Evolutionary conservation across 352 stramenopile genomes (phyloP).

Genomic region (Plasmopara viticola): DNA sequence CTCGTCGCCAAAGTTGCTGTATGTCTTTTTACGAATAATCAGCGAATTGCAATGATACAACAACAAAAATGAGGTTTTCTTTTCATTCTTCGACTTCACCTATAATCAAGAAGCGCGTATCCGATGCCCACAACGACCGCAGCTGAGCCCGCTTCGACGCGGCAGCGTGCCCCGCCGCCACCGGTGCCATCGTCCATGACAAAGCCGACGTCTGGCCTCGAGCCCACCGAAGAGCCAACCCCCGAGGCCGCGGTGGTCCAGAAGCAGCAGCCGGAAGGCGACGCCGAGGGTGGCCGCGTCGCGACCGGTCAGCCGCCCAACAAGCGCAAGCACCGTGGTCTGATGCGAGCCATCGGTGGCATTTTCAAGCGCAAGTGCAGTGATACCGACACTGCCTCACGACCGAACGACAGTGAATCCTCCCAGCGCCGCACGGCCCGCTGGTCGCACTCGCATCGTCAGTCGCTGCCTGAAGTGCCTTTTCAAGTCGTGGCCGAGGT

Average conservation of each 20-base stretch:
- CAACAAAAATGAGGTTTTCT: not conserved
- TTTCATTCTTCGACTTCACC: not conserved
- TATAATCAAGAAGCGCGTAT: not conserved
- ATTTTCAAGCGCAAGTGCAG: slow-evolving; percentile 42
- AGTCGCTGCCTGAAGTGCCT: slow-evolving; percentile 19
- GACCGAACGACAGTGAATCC: slow-evolving; percentile 21
- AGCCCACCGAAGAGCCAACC: slow-evolving; percentile 4
- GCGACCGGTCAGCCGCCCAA: slow-evolving; percentile 2
- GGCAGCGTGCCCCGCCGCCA: slow-evolving; percentile 10
- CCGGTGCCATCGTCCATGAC: slow-evolving; percentile 3
- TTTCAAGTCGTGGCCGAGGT: slow-evolving; percentile 11
- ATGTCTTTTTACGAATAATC: not conserved
- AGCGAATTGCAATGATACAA: not conserved
- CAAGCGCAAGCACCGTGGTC: slow-evolving; percentile 31
- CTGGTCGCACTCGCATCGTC: slow-evolving; percentile 28
- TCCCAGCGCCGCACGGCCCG: slow-evolving; percentile 31
- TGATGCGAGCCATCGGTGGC: slow-evolving; percentile 44
- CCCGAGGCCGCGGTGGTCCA: slow-evolving; percentile 4
- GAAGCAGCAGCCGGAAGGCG: slow-evolving; percentile 1
- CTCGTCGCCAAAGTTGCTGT: too few relatives aligned
- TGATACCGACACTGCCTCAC: slow-evolving; percentile 13
- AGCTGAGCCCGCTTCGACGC: slow-evolving; percentile 3
- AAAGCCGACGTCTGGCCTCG: not conserved
- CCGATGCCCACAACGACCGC: not conserved
- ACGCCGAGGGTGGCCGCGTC: not conserved